A percentile compares a stretch with the other conserved stretches of the same genome.
Conservation (phyloP, 768 basidiomycete species). For the Naganishia antarctica region DNA sequence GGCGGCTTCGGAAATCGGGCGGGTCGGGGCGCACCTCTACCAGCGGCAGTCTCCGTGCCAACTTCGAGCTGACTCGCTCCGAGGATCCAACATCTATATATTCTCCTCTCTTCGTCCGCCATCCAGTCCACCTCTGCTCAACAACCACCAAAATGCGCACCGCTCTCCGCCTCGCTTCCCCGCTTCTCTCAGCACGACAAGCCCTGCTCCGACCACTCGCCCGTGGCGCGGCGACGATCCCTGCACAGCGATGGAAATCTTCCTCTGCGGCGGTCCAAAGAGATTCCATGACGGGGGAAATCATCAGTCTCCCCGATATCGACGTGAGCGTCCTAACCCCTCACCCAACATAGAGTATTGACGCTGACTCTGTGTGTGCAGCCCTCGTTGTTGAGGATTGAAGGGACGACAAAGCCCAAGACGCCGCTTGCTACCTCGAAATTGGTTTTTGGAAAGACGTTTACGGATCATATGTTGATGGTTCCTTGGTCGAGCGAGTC, state of each 20-base stretch:
- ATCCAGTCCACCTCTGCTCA: background rate
- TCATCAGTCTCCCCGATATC: conserved; percentile 55
- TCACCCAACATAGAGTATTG: background rate
- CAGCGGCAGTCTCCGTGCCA: no score
- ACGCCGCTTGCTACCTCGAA: conserved; percentile 61
- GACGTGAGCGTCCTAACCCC: conserved; percentile 51
- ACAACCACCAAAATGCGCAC: conserved; percentile 3
- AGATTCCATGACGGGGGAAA: conserved; percentile 58
- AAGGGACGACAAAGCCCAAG: conserved; percentile 55
- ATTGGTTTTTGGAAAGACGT: conserved; percentile 78
- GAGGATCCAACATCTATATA: background rate
- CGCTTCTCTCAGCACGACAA: background rate
- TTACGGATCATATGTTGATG: conserved; percentile 77
- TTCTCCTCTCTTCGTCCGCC: background rate
- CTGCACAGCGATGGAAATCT: conserved; percentile 20
- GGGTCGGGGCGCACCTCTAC: no score
- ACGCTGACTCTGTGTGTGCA: conserved; percentile 24
- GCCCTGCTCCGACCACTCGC: no score
- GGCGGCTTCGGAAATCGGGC: no score
- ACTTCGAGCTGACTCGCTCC: no score
- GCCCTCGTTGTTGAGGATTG: conserved; percentile 39
- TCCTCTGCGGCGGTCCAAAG: conserved; percentile 13
- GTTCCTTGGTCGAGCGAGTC: conserved; percentile 64
- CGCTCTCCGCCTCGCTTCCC: conserved; percentile 3
- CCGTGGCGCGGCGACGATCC: background rate